Percentiles rank a stretch among this genome's conserved stretches.
Conservation (phyloP, 306 rosid genomes). For the Prunus armeniaca region DNA sequence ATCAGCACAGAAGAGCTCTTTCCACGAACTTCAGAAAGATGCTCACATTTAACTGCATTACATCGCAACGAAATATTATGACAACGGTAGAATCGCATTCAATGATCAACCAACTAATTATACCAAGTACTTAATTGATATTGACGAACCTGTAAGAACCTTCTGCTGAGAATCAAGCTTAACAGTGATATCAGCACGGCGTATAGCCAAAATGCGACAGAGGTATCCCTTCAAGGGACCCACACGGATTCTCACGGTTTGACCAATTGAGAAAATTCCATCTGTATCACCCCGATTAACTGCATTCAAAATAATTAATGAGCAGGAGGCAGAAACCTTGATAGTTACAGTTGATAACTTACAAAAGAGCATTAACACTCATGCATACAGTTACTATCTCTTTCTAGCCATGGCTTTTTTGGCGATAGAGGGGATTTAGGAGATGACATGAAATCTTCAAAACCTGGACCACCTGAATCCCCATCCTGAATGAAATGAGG, state of each 20-base stretch:
- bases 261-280: constrained; percentile 78
- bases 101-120: constrained; percentile 5
- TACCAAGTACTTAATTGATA: background rate
- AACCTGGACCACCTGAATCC: constrained; percentile 45
- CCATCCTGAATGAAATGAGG: constrained; percentile 55
- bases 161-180: constrained; percentile 96
- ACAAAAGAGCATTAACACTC: constrained; percentile 15
- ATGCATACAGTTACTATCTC: constrained; percentile 48
- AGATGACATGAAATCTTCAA: constrained; percentile 70
- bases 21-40: constrained; percentile 85
- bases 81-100: background rate
- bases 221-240: constrained; percentile 99
- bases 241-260: constrained; percentile 85
- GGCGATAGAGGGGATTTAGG: constrained; percentile 93
- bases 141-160: constrained; percentile 86
- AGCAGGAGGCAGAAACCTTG: constrained; percentile 18
- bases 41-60: constrained; percentile 77
- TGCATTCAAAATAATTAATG: constrained; percentile 40
- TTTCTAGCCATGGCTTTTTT: constrained; percentile 68
- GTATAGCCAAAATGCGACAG: constrained; percentile 87
- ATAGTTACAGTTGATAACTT: constrained; percentile 23
- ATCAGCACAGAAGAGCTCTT: constrained; percentile 45
- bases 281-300: constrained; percentile 65
- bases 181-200: constrained; percentile 83
- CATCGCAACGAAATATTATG: constrained; percentile 8